Evolutionary conservation across 768 basidiomycete genomes (phyloP), one percentile per base, ranked within the genome.

Genomic region (Chalciporus piperatus): DNA sequence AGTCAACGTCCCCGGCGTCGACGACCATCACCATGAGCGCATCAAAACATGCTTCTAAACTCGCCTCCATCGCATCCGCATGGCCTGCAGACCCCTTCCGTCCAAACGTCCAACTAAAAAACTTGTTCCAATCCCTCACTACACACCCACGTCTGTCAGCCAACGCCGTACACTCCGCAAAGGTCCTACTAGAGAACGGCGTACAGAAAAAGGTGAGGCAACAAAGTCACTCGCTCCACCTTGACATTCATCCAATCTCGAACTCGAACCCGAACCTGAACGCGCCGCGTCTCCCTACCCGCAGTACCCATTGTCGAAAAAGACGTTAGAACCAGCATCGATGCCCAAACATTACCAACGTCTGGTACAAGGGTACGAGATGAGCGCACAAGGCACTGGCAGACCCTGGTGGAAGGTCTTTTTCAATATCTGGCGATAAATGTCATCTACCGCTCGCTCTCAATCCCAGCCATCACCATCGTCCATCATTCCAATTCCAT

Each of bases 331-430:
- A 43, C 90, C 90, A 4, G 79, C 82, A 11, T 89, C 89, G 6
- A 80, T 79, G 68, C 88, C 89, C 23, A 70, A 75, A 46, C 82
- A 92, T 68, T 92, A 92, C 59, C 76, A 82, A 40, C 80, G 85
- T 22, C 77, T 92, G 9, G 74, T 81, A 1, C 86, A 88, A 59
- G 89, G 82, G 6, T 82, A 85, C 54, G 82, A 89, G 52, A 87
- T 85, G 70, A 87, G 85, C 59, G 78, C 82, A 11, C 73, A 83
- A 60, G 89, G 89, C n/a, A 85, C 89, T 40, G 78, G 78, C 30
- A 74, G 89, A 48, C 87, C 89, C 3, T 84, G 85, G 85, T 92
- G 89, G 89, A 89, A 92, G 66, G 71, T 86, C 39, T 87, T 92
- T 67, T 84, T 92, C 58, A 80, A 81, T 35, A 75, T 89, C 52